These are phyloP conservation scores for Zygoascus bituminiphila DNA, from an alignment of 805 yeast genomes.

Conservation along the genomic window DNA sequence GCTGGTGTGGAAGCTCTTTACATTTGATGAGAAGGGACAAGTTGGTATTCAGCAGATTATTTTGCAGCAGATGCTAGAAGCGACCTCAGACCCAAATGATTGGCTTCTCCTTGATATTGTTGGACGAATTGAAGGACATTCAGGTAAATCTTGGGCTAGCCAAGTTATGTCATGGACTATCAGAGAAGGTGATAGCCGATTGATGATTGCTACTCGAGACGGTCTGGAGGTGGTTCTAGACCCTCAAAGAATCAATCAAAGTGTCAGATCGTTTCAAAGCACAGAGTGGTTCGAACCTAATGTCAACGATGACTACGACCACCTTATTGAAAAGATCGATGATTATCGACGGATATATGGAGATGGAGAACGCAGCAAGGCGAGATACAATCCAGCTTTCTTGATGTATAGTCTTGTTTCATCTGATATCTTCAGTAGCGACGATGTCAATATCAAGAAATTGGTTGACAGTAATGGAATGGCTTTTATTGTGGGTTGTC, in stretches of 20 bases:
- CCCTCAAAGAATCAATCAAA: constrained; percentile 38
- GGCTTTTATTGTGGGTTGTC: constrained; percentile 35
- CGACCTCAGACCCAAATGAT: constrained; percentile 56
- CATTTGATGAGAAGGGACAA: constrained; percentile 37
- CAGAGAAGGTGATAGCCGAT: constrained; percentile 29
- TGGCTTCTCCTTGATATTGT: constrained; percentile 49
- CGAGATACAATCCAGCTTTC: constrained; percentile 57
- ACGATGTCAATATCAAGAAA: constrained; percentile 43
- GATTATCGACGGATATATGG: background rate
- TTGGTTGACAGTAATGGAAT: constrained; percentile 51
- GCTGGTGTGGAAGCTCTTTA: constrained; percentile 43
- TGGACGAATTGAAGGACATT: constrained; percentile 44
- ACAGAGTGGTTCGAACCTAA: constrained; percentile 2
- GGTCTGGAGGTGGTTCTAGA: constrained; percentile 43
- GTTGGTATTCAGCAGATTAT: constrained; percentile 31
- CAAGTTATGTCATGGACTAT: constrained; percentile 61
- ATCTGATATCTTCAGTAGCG: constrained; percentile 26
- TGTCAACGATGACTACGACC: background rate
- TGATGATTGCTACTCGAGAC: constrained; percentile 41
- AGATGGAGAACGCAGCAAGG: background rate
- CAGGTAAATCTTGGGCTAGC: constrained; percentile 56
- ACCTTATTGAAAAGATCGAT: background rate
- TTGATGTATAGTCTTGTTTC: constrained; percentile 52
- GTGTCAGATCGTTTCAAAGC: constrained; percentile 30
- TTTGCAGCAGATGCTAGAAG: constrained; percentile 55